Base-by-base conservation (phyloP, 768 basidiomycete species). In the Porphyrellus cyaneotinctus region DNA sequence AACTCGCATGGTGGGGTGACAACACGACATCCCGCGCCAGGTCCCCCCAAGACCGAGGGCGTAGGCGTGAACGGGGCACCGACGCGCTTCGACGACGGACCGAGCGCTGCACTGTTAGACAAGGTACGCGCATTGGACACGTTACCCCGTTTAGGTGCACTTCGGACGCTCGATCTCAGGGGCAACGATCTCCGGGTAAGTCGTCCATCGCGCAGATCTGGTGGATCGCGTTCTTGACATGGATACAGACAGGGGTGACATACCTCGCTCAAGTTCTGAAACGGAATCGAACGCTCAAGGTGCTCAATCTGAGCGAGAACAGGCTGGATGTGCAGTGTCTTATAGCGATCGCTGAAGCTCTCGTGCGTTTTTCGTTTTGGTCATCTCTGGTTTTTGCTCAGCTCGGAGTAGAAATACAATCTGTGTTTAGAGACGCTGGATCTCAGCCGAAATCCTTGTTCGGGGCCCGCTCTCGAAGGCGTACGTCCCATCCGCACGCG, bases 241-340 rank as follows among this genome's bases (percentile, higher is more conserved):
- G 35, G 28, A 22, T 39, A 14, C 54, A 82, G 80, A 80, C 70
- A 38, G 95, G 95, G 0, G 86, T 97, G 32, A 82, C 81, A 0
- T 97, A 97, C 64, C 82, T 98, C 43, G 87, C 94, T 0, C 95
- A 98, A 70, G 95, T 98, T 0, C 75, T 98, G 57, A 98, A 98
- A 66, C 85, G 95, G 33, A 98, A 99, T 69, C 77, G 94, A 39
- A 97, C 95, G 4, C 75, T 98, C 39, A 97, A 95, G 70, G 86
- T 97, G 6, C 77, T 97, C 23, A 98, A 97, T 68, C 72, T 98
- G 47, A 87, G 89, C 62, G 95, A 98, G 67, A 98, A 98, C 69
- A 92, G 88, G 67, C 80, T 99, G 6, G 95, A 95, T 52, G 80
- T 89, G 1, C 73, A 78, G 10, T 91, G 91, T 48, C 74, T 99